Conservation (phyloP, 805 yeast species). For the Ascoidea rubescens region DNA sequence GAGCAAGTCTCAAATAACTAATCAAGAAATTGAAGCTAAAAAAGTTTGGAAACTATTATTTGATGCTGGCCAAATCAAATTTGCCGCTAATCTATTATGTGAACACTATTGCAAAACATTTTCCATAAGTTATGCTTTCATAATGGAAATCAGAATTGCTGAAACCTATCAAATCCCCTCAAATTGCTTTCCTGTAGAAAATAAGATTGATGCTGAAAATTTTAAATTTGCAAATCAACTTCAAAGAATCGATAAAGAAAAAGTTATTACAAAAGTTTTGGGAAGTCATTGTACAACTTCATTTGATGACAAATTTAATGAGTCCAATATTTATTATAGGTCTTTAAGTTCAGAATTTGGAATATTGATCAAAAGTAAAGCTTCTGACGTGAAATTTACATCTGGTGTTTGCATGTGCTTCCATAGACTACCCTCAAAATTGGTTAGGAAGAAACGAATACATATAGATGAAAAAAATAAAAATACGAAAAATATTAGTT, state of each 20-base stretch:
- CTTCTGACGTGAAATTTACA: slow-evolving; percentile 20
- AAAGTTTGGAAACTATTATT: slow-evolving; percentile 23
- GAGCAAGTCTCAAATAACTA: slow-evolving; percentile 17
- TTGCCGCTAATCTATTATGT: slow-evolving; percentile 28
- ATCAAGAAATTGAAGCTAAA: slow-evolving; percentile 18
- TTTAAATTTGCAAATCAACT: slow-evolving; percentile 26
- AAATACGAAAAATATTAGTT: neutral
- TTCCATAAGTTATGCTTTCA: slow-evolving; percentile 29
- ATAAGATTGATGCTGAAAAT: slow-evolving; percentile 29
- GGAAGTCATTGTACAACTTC: slow-evolving; percentile 24
- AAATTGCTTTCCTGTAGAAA: slow-evolving; percentile 30
- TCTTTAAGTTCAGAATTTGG: slow-evolving; percentile 42
- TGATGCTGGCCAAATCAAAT: slow-evolving; percentile 25
- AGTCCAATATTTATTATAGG: slow-evolving; percentile 25
- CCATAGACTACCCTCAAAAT: slow-evolving; percentile 25
- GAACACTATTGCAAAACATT: slow-evolving; percentile 21
- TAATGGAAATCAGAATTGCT: slow-evolving; percentile 36
- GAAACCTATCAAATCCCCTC: slow-evolving; percentile 28
- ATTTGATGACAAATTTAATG: slow-evolving; percentile 15
- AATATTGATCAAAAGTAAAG: slow-evolving; percentile 23
- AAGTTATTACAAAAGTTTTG: slow-evolving; percentile 28
- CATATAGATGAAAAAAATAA: slow-evolving; percentile 8
- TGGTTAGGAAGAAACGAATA: slow-evolving; percentile 25
- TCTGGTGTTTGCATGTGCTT: slow-evolving; percentile 44
- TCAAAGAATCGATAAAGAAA: slow-evolving; percentile 23